phyloP scores from a whole-genome alignment of 371 early-diverging fungal species.

The Lichtheimia hyalospora region DNA sequence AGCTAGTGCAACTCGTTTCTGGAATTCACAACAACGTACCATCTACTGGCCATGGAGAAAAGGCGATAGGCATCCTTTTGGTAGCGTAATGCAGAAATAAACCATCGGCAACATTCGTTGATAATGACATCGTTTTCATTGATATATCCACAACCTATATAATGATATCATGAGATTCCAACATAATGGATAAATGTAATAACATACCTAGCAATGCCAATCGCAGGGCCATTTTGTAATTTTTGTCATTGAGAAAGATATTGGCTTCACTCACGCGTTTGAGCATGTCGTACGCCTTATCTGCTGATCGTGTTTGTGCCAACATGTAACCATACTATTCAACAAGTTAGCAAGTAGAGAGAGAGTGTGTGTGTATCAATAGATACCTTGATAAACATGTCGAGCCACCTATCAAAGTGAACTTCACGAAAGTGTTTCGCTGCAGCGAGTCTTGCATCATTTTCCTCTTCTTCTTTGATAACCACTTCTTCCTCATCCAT shows the following conservation, averaged over 20 bases:
- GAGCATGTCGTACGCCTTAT: constrained; percentile 65
- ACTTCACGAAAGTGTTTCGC: constrained; percentile 52
- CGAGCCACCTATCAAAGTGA: constrained; percentile 63
- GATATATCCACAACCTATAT: constrained; percentile 51
- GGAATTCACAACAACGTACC: constrained; percentile 22
- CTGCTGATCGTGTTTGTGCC: constrained; percentile 52
- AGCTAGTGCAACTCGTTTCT: not conserved
- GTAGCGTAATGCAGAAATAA: constrained; percentile 41
- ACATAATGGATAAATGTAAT: not conserved
- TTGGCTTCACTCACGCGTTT: constrained; percentile 61
- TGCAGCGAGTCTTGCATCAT: constrained; percentile 13
- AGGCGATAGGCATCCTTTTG: constrained; percentile 58
- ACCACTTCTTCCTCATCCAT: constrained; percentile 30
- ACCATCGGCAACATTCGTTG: constrained; percentile 48
- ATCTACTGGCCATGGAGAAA: constrained; percentile 41
- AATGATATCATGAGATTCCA: not conserved
- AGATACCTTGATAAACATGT: constrained; percentile 60
- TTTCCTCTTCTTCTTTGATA: constrained; percentile 28
- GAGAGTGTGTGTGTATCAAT: not conserved
- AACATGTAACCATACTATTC: constrained; percentile 62
- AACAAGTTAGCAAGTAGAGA: not conserved
- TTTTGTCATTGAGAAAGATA: constrained; percentile 65
- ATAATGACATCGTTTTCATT: constrained; percentile 34
- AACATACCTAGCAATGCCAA: constrained; percentile 62
- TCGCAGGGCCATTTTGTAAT: constrained; percentile 45